Percentiles rank a stretch among this genome's conserved stretches.
Conservation (phyloP, 2,329 filamentous ascomycete species). For the Orbilia javanica region DNA sequence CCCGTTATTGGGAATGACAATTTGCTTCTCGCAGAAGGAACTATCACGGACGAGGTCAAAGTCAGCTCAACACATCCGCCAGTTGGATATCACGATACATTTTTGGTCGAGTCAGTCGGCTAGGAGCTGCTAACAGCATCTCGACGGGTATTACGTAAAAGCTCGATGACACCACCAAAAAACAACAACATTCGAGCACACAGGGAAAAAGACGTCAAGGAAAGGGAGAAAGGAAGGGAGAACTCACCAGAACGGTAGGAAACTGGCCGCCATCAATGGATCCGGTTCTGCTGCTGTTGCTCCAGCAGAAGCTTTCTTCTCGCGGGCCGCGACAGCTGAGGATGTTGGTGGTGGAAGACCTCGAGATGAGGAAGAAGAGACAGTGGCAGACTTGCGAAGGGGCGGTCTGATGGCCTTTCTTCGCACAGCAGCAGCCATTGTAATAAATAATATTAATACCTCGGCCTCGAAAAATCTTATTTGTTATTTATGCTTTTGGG, state of each 20-base stretch:
- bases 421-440: slow-evolving; percentile 44
- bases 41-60: slow-evolving; percentile 46
- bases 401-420: slow-evolving; percentile 56
- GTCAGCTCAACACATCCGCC: slow-evolving; percentile 49
- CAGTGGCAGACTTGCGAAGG: slow-evolving; percentile 52
- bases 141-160: slow-evolving; percentile 49
- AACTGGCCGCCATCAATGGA: slow-evolving; percentile 62
- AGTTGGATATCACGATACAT: slow-evolving; percentile 1
- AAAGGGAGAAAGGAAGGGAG: slow-evolving; percentile 15
- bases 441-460: slow-evolving; percentile 25
- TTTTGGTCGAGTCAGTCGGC: neutral
- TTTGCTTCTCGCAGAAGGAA: slow-evolving; percentile 63
- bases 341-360: slow-evolving; percentile 54
- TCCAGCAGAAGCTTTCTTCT: slow-evolving; percentile 42
- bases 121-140: neutral
- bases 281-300: slow-evolving; percentile 57
- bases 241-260: slow-evolving; percentile 62
- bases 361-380: slow-evolving; percentile 40
- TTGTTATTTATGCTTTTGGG: slow-evolving; percentile 39
- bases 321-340: slow-evolving; percentile 50
- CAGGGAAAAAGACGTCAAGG: too few relatives aligned
- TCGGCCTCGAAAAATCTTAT: slow-evolving; percentile 16
- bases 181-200: too few relatives aligned
- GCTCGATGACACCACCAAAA: neutral
- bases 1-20: slow-evolving; percentile 61